A percentile compares a stretch with the other conserved stretches of the same genome.
These are phyloP conservation scores for Myxozyma neotropica DNA, from an alignment of 805 yeast species.

Conservation along the genomic window DNA sequence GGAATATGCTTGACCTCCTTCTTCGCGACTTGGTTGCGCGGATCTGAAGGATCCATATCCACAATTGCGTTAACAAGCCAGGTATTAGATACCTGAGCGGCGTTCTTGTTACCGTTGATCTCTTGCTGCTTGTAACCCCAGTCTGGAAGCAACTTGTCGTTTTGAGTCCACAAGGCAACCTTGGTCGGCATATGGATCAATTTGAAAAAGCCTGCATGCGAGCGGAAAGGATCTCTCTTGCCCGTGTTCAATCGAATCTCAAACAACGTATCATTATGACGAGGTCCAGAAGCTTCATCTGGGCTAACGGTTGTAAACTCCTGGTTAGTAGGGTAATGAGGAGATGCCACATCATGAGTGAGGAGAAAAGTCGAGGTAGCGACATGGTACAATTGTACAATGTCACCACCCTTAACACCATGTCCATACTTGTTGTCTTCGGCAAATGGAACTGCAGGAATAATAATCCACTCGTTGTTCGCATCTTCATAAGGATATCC, in stretches of 20 bases:
- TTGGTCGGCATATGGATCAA: constrained; percentile 81
- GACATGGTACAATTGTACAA: constrained; percentile 77
- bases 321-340: constrained; percentile 86
- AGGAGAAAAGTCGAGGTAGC: constrained; percentile 76
- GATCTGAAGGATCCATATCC: constrained; percentile 55
- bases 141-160: constrained; percentile 81
- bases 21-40: constrained; percentile 62
- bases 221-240: constrained; percentile 58
- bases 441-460: constrained; percentile 60
- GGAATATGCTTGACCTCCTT: constrained; percentile 64
- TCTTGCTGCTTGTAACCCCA: constrained; percentile 95
- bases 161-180: constrained; percentile 90
- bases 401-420: constrained; percentile 68
- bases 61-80: constrained; percentile 79
- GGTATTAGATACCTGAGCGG: constrained; percentile 62
- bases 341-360: constrained; percentile 96
- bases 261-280: constrained; percentile 76
- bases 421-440: constrained; percentile 47
- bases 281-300: constrained; percentile 58
- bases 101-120: constrained; percentile 89
- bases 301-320: constrained; percentile 77
- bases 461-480: constrained; percentile 84
- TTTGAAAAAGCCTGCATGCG: constrained; percentile 69
- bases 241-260: constrained; percentile 65
- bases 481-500: constrained; percentile 54